Conservation (phyloP, 2,329 filamentous ascomycete species). For the Alternaria sp. region DNA sequence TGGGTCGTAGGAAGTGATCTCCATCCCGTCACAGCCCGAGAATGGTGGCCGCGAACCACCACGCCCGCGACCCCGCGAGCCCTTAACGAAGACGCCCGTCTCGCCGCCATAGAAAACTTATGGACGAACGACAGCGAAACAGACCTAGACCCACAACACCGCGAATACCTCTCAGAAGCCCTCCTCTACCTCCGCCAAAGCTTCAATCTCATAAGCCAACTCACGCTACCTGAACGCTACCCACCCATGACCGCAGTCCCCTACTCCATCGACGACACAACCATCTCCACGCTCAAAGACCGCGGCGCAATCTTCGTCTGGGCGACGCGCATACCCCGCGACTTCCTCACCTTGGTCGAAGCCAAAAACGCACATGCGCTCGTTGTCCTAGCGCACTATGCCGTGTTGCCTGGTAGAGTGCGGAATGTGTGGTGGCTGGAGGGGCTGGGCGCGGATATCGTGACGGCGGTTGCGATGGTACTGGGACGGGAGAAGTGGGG, state of each 20-base stretch:
- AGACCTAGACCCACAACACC: conserved; percentile 16
- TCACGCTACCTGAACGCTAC: conserved; percentile 33
- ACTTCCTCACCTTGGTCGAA: conserved; percentile 40
- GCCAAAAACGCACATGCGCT: conserved; percentile 41
- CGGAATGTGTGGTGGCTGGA: conserved; percentile 47
- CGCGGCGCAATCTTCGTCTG: conserved; percentile 44
- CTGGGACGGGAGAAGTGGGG: conserved; percentile 38
- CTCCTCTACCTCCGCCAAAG: conserved; percentile 36
- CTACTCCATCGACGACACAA: conserved; percentile 37
- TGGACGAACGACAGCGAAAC: conserved; percentile 29
- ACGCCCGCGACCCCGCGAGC: conserved; percentile 32
- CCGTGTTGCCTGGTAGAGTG: conserved; percentile 43
- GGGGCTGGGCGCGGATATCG: conserved; percentile 39
- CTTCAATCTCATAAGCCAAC: conserved; percentile 39
- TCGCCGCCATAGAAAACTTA: conserved; percentile 30
- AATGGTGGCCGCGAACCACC: conserved; percentile 42
- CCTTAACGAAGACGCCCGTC: conserved; percentile 34
- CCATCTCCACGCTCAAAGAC: conserved; percentile 37
- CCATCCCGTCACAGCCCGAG: conserved; percentile 32
- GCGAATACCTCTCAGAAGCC: conserved; percentile 28
- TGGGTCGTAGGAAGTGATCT: conserved; percentile 39
- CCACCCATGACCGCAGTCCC: conserved; percentile 35
- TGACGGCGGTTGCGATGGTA: conserved; percentile 42
- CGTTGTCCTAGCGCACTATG: conserved; percentile 49
- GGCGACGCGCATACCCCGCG: conserved; percentile 33